phyloP scores from a whole-genome alignment of 495 filamentous ascomycete species.

The Aspergillus carlsbadensis region DNA sequence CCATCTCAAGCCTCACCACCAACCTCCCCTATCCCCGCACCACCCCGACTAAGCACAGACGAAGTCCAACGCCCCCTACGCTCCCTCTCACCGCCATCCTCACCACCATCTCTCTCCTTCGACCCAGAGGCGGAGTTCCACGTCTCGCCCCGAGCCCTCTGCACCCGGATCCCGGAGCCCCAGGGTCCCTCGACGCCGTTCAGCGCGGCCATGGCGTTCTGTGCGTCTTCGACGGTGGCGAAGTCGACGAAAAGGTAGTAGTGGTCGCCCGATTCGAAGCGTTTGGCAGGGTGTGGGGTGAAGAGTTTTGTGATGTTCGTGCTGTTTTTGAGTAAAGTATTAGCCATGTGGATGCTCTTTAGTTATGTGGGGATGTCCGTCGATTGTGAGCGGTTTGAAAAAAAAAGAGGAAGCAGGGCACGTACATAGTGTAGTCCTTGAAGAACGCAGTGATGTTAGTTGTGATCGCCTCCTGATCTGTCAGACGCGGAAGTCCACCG shows the following conservation, averaged over 20 bases:
- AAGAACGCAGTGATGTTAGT: conserved; percentile 59
- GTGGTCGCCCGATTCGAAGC: conserved; percentile 53
- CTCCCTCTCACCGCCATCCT: conserved; percentile 22
- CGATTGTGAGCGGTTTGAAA: neutral
- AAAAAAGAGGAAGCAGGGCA: neutral
- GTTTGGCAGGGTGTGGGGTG: conserved; percentile 53
- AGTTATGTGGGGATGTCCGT: neutral
- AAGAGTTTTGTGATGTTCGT: conserved; percentile 65
- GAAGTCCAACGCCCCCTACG: neutral
- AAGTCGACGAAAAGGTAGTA: conserved; percentile 72
- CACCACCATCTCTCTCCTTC: neutral
- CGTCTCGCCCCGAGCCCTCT: conserved; percentile 37
- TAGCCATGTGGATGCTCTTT: too few species aligned
- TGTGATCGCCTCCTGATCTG: conserved; percentile 53
- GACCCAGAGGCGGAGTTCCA: conserved; percentile 14
- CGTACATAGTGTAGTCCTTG: conserved; percentile 53
- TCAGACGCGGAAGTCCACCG: conserved; percentile 59
- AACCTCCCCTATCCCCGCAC: neutral
- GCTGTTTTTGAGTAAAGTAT: conserved; percentile 11
- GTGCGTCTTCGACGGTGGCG: conserved; percentile 51
- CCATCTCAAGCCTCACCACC: neutral
- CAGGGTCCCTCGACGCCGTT: conserved; percentile 44
- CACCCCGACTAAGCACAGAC: neutral
- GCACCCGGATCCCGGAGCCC: conserved; percentile 46
- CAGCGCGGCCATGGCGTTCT: conserved; percentile 44